Conservation (phyloP, 1,284 basidiomycete genomes). For the Wolfiporia cocos region DNA sequence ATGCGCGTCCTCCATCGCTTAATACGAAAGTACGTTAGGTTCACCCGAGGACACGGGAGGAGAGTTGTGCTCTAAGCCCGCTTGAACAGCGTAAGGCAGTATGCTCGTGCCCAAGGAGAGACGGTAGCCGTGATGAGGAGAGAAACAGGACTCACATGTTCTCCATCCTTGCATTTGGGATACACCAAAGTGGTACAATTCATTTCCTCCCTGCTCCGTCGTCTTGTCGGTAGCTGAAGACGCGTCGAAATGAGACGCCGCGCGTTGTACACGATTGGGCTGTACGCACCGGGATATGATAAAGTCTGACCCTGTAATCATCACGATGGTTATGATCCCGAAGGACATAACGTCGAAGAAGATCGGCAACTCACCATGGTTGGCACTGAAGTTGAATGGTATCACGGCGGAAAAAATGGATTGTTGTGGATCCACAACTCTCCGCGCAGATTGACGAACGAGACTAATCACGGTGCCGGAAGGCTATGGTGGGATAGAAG, state of each 20-base stretch:
- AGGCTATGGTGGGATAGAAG: neutral
- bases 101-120: conserved; percentile 41
- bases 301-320: conserved; percentile 65
- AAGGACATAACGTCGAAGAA: too few species aligned
- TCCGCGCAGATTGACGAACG: too few species aligned
- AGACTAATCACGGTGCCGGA: too few species aligned
- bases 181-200: conserved; percentile 75
- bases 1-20: conserved; percentile 99
- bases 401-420: neutral
- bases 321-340: neutral
- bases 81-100: conserved; percentile 1
- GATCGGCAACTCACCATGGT: conserved; percentile 12
- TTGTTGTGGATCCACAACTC: too few species aligned
- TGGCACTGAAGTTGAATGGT: conserved; percentile 1
- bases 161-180: conserved; percentile 99
- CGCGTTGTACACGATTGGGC: neutral
- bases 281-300: conserved; percentile 54
- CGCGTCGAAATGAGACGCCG: too few species aligned
- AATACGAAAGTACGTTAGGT: conserved; percentile 10
- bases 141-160: conserved; percentile 66
- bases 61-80: too few species aligned
- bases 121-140: conserved; percentile 44
- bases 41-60: too few species aligned
- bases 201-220: conserved; percentile 76
- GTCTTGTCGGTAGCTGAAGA: conserved; percentile 77